These are phyloP conservation scores for Sarocladium strictum DNA, from an alignment of 2,329 filamentous ascomycete species.

Conservation along the genomic window DNA sequence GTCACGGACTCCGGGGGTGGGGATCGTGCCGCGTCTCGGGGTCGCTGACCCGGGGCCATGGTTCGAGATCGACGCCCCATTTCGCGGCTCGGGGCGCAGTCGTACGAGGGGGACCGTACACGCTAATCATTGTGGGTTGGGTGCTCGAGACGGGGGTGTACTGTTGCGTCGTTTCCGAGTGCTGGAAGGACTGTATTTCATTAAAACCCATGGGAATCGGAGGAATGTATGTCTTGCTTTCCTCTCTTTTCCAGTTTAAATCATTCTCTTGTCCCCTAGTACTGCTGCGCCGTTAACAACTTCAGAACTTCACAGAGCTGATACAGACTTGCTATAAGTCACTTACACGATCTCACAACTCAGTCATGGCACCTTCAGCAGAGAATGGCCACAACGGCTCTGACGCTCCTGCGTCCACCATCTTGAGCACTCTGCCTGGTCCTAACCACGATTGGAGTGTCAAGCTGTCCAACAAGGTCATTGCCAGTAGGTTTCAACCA, in stretches of 20 bases:
- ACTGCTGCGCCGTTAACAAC: too few species aligned
- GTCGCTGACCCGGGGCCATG: neutral
- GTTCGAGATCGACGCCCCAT: neutral
- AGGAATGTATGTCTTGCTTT: too few species aligned
- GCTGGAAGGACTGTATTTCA: neutral
- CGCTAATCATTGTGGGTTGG: neutral
- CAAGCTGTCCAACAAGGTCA: conserved; percentile 30
- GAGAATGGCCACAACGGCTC: conserved; percentile 13
- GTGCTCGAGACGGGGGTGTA: neutral
- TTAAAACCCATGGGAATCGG: neutral
- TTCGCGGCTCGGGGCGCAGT: neutral
- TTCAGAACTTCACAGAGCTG: too few species aligned
- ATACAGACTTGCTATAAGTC: too few species aligned
- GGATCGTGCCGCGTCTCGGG: neutral
- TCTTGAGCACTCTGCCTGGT: conserved; percentile 25
- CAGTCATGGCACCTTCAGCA: conserved; percentile 1
- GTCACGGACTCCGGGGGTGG: conserved; percentile 3
- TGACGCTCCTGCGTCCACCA: neutral
- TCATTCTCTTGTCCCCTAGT: too few species aligned
- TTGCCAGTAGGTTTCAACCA: conserved; percentile 26
- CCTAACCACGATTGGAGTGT: conserved; percentile 28
- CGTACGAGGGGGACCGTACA: neutral
- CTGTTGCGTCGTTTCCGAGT: neutral
- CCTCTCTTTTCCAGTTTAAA: too few species aligned
- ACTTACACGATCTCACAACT: too few species aligned